Base-by-base conservation (phyloP, 768 basidiomycete genomes). In the Leccinum longicurvipes region DNA sequence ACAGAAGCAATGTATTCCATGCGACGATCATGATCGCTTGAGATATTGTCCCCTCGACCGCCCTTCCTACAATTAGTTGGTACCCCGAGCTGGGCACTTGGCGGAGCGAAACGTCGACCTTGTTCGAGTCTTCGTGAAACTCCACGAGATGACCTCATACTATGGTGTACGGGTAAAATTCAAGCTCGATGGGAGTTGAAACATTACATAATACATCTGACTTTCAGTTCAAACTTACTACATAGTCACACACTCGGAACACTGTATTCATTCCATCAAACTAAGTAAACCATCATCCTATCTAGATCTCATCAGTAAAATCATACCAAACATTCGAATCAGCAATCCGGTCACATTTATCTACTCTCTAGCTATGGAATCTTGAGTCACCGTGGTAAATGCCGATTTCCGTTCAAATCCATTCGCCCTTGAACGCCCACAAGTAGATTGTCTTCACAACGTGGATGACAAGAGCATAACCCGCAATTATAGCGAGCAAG, bases 1-100 rank as follows among this genome's bases (percentile, higher is more conserved):
- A 90, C 81, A 2, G 87, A 87, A 2, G 88, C 79, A 47, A 91
- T 79, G 49, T 80, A 72, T 55, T 87, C 82, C 83, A 89, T 85
- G 44, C 74, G 78, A 54, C 49, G 61, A 48, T 56, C 50, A 47
- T 41, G 56, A 47, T 62, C 41, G 21, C 42, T 54, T 14, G 57
- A 49, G 50, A 19, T 19, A 45, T 53, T 32, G 29, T 15, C 42
- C 6, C 52, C 44, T 45, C 49, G 63, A 50, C 52, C 32, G 3
- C 48, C 34, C 11, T 42, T 45, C n/a, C 36, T n/a, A 12, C 25
- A 10, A 34, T 47, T 34, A 31, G 39, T n/a, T 39, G 39, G 50
- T 25, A 23, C 27, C 53, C 47, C 32, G 11, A 19, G 36, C 14
- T 32, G 57, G 14, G 46, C 12, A 17, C 25, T 49, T 27, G 47